phyloP scores from a whole-genome alignment of 352 stramenopile species.

The Pythium sp. region DNA sequence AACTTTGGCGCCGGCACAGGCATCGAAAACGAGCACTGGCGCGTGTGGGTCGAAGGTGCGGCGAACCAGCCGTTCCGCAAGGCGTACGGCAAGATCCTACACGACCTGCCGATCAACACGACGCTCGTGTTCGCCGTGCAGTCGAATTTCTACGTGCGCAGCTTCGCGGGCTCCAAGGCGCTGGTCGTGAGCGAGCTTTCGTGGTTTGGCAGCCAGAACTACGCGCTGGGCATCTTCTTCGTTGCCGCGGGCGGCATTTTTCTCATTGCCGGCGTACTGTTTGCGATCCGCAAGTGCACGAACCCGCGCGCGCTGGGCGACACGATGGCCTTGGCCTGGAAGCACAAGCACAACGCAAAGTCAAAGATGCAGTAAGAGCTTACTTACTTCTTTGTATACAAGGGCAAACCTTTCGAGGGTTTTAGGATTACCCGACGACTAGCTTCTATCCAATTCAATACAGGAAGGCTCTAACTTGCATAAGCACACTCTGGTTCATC shows the following conservation, averaged over 20 bases:
- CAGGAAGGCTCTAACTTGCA: too few species aligned
- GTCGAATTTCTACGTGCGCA: conserved; percentile 78
- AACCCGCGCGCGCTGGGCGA: conserved; percentile 52
- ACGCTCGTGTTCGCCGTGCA: conserved; percentile 73
- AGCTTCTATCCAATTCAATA: neutral
- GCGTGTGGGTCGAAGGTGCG: conserved; percentile 68
- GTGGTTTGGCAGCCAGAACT: conserved; percentile 72
- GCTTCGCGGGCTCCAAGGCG: conserved; percentile 62
- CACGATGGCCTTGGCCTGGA: conserved; percentile 53
- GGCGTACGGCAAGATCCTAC: conserved; percentile 58
- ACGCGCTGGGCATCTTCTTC: conserved; percentile 51
- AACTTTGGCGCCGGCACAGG: conserved; percentile 41
- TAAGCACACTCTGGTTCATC: neutral
- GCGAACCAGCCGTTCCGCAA: conserved; percentile 68
- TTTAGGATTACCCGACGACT: neutral
- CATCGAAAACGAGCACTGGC: conserved; percentile 74
- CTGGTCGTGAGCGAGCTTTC: conserved; percentile 58
- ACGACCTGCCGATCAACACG: conserved; percentile 46
- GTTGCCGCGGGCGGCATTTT: conserved; percentile 55
- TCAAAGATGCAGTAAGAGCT: neutral
- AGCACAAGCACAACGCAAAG: conserved; percentile 26
- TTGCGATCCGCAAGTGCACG: conserved; percentile 42
- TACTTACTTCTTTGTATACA: neutral
- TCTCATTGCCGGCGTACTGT: conserved; percentile 39
- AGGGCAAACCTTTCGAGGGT: neutral